Evolutionary conservation across 176 grass and related monocot species (phyloP), one percentile per base, ranked within the genome.

Genomic region (Avena eriantha): DNA sequence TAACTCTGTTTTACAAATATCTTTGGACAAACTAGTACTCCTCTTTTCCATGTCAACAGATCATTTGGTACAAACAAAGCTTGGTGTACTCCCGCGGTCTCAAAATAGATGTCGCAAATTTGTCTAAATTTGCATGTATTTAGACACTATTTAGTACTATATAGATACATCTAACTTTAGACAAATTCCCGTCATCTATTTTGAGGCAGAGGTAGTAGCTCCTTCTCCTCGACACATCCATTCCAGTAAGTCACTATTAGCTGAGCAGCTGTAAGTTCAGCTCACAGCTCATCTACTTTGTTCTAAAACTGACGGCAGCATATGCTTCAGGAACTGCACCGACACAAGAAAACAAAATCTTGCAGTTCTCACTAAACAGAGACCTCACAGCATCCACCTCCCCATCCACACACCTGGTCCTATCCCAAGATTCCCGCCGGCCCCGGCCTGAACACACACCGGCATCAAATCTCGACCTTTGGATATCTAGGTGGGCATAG

Each of bases 371-470:
- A 3, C 13, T 63, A 1, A 1, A 54, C 45, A 74, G 69, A 39
- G 21, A 6, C 21, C 35, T 53, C 15, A 45, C 45, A 1, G 4
- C 17, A 82, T 16, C 18, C 33, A 81, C 70, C 43, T 6, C 9
- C 83, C 60, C 21, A 29, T 39, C 29, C 66, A 69, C 7, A 77
- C 7, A 43, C 11, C 35, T 11, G 63, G 17, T 49, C 73, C 54
- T 83, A 82, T 50, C 9, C 15, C 75, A 79, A 70, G 49, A 79
- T 67, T 87, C 50, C 7, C 39, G 23, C 76, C 59, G 26, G 33
- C 22, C 78, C 53, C 14, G 23, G 33, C 31, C 26, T 7, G 33
- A 64, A 21, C 54, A 16, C 58, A 76, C 19, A 15, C 18, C 24
- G 23, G 58, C 22, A 66, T 56, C 49, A 70, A 86, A 91, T 77